A percentile compares a stretch with the other conserved stretches of the same genome.
Conservation (phyloP, 768 basidiomycete genomes). For the Termitomyces sp. region DNA sequence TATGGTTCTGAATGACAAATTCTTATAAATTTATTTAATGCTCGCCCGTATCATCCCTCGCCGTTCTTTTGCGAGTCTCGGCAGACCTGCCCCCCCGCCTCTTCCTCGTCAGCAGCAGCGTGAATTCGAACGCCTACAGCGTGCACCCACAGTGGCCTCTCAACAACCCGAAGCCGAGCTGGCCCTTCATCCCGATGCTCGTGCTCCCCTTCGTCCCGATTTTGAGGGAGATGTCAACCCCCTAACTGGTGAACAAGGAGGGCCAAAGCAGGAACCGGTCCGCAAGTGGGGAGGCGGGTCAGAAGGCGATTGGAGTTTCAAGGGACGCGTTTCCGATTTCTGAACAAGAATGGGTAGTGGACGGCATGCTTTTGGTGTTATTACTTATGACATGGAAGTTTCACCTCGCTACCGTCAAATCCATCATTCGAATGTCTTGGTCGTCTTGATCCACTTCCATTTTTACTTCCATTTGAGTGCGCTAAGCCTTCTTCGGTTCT, state of each 20-base stretch:
- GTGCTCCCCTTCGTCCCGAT: conserved; percentile 49
- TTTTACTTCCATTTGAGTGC: not conserved
- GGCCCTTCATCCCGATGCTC: conserved; percentile 67
- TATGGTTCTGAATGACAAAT: conserved; percentile 1
- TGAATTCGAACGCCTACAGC: conserved; percentile 82
- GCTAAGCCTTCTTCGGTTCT: not conserved
- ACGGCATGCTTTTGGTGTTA: not conserved
- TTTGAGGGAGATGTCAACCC: conserved; percentile 85
- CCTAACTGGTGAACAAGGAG: conserved; percentile 76
- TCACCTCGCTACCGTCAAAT: not conserved
- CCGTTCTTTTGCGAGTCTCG: conserved; percentile 21
- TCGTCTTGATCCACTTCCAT: too few relatives aligned
- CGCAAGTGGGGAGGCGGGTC: conserved; percentile 45
- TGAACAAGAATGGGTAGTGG: conserved; percentile 24
- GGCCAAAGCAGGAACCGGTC: conserved; percentile 85
- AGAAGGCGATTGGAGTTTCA: conserved; percentile 86
- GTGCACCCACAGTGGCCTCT: conserved; percentile 30
- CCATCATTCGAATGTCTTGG: not conserved
- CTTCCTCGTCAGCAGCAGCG: conserved; percentile 73
- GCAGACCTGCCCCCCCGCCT: conserved; percentile 67
- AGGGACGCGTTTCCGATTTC: conserved; percentile 86
- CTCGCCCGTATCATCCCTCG: not conserved
- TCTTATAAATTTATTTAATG: not conserved
- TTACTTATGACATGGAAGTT: not conserved
- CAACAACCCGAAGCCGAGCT: conserved; percentile 31